Conservation (phyloP, 2,329 filamentous ascomycete genomes). For the Thielaviopsis musarum region DNA sequence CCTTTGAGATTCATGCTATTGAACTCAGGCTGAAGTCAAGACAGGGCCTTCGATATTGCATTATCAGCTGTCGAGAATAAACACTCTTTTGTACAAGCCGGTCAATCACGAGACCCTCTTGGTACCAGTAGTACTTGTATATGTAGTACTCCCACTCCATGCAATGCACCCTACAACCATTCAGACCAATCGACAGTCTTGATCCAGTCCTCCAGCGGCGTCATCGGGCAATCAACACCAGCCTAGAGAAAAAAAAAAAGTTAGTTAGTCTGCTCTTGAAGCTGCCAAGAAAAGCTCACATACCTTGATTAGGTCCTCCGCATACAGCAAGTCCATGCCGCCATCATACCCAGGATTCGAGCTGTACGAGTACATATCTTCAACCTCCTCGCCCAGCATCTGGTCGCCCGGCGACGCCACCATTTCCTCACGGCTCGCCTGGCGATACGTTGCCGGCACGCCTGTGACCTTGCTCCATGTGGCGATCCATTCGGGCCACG, state of each 20-base stretch:
- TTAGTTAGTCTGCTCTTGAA: not conserved
- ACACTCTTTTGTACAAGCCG: no score
- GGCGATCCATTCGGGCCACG: conserved; percentile 28
- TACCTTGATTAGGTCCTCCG: conserved; percentile 27
- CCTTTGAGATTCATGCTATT: no score
- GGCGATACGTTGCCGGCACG: conserved; percentile 21
- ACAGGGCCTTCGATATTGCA: no score
- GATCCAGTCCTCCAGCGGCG: conserved; percentile 22
- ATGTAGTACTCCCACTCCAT: no score
- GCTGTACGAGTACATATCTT: conserved; percentile 30
- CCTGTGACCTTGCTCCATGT: conserved; percentile 25
- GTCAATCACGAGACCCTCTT: no score
- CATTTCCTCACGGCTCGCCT: conserved; percentile 26
- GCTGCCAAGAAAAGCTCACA: conserved; percentile 11
- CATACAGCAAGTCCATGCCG: conserved; percentile 25
- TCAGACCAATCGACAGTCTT: conserved; percentile 22
- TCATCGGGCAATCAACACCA: conserved; percentile 28
- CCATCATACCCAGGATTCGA: conserved; percentile 33
- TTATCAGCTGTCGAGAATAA: no score
- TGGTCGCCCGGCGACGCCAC: conserved; percentile 15
- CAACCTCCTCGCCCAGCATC: conserved; percentile 25
- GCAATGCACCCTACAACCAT: not conserved
- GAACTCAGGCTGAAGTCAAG: not conserved
- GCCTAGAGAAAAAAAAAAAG: conserved; percentile 20
- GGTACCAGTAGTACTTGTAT: no score